These are phyloP conservation scores for Globisporangium yorkense DNA, from an alignment of 352 stramenopile species.

Conservation along the genomic window DNA sequence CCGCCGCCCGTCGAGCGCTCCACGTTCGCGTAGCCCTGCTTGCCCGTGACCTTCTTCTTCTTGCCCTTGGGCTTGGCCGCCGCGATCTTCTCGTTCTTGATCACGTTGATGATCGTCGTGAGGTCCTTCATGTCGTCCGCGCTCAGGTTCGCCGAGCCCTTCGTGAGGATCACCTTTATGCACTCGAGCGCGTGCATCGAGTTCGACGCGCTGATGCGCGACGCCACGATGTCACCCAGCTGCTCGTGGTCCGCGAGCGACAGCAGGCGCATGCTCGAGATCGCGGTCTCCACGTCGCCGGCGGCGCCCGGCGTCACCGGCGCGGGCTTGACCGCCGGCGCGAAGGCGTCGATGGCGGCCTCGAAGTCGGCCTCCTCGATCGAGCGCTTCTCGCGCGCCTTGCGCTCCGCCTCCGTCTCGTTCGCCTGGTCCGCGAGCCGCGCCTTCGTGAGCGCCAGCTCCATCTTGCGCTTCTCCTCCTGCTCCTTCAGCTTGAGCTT, in stretches of 20 bases:
- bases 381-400: slow-evolving; percentile 47
- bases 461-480: slow-evolving; percentile 76
- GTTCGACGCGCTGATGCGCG: slow-evolving; percentile 52
- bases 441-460: slow-evolving; percentile 70
- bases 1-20: slow-evolving; percentile 43
- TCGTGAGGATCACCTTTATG: slow-evolving; percentile 79
- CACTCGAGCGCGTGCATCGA: slow-evolving; percentile 73
- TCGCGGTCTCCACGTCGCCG: slow-evolving; percentile 36
- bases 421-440: slow-evolving; percentile 62
- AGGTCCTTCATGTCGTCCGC: slow-evolving; percentile 86
- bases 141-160: slow-evolving; percentile 70
- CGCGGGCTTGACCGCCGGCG: slow-evolving; percentile 33
- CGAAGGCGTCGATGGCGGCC: slow-evolving; percentile 69
- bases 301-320: slow-evolving; percentile 9
- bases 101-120: slow-evolving; percentile 82
- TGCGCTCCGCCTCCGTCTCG: slow-evolving; percentile 57
- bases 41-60: slow-evolving; percentile 81
- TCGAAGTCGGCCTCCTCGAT: slow-evolving; percentile 76
- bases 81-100: slow-evolving; percentile 87
- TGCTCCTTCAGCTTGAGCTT: slow-evolving; percentile 84
- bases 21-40: slow-evolving; percentile 79
- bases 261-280: slow-evolving; percentile 58
- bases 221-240: slow-evolving; percentile 56
- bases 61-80: slow-evolving; percentile 78
- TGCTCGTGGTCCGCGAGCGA: slow-evolving; percentile 72